Evolutionary conservation across 768 basidiomycete genomes (phyloP).

Genomic region (Neoboletus magnificus): DNA sequence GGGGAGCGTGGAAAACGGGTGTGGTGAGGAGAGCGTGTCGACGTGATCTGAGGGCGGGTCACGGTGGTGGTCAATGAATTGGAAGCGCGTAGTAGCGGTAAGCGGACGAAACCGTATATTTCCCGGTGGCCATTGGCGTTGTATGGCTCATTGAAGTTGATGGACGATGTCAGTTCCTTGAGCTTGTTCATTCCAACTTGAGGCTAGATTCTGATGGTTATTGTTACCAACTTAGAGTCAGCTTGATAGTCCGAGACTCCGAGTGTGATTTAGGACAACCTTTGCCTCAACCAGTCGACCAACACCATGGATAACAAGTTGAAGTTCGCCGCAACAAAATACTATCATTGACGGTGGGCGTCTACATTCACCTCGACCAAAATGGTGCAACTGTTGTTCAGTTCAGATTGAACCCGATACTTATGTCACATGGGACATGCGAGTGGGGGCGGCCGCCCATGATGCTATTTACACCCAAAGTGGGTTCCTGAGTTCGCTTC

Average conservation of each 20-base stretch:
- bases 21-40: background rate
- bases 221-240: too few species aligned
- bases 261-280: background rate
- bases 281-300: background rate
- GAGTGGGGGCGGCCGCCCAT: too few species aligned
- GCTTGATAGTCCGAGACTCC: background rate
- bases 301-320: too few species aligned
- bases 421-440: too few species aligned
- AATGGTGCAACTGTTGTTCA: background rate
- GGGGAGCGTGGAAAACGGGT: background rate
- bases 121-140: conserved; percentile 3
- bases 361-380: background rate
- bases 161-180: conserved; percentile 9
- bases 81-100: background rate
- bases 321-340: background rate
- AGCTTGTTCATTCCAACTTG: conserved; percentile 4
- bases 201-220: background rate
- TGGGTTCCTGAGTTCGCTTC: background rate
- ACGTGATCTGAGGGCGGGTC: conserved; percentile 7
- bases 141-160: conserved; percentile 20
- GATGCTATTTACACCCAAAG: background rate
- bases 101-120: conserved; percentile 15
- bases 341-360: background rate
- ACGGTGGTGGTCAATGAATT: background rate
- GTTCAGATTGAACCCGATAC: background rate